Base-by-base conservation (phyloP, 2,329 filamentous ascomycete species). In the Arthrobotrys sphaeroides region DNA sequence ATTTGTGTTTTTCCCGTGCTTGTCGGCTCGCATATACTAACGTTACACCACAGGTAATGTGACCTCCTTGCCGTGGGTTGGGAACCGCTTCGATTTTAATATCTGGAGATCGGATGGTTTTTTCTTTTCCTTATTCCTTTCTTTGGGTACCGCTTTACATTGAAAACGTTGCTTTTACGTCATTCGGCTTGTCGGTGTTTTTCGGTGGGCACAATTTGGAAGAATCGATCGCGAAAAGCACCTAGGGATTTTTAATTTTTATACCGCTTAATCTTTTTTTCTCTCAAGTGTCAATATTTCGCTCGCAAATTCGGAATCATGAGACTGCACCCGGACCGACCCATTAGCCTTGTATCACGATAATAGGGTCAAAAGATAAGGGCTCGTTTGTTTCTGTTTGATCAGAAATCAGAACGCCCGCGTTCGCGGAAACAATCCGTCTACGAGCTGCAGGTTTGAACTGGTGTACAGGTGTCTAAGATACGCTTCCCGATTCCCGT, bases 21-120 rank as follows among this genome's bases (percentile, higher is more conserved):
- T n/a, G 62, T 18, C 28, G 60, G 18, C 51, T 43, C 51, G 60
- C 67, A 65, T 65, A 65, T 24, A 60, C 69, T 73, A 36, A 73
- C 53, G 61, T 73, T 73, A 66, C 69, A 73, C 69, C 28, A 73
- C 69, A 73, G 69, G n/a, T 73, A 73, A 73, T 73, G 69, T 73
- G 69, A 73, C 61, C 61, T 67, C 42, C 38, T 43, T 57, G 42
- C 36, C 36, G 67, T 62, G 31, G n/a, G 38, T 40, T 45, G 13
- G 49, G 42, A 36, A 31, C 13, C 16, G 16, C n/a, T 28, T 28
- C 13, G 40, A 28, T 24, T 16, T 38, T 12, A 33, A n/a, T 6
- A 20, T 65, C 26, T 36, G 42, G 43, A 60, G 49, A 73, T 73
- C 60, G 38, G 68, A 72, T 18, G 59, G n/a, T 31, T 59, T 36